Evolutionary conservation across 345 rosid genomes (phyloP), one percentile per base, ranked within the genome.

Genomic region (Eucalyptus victrix): DNA sequence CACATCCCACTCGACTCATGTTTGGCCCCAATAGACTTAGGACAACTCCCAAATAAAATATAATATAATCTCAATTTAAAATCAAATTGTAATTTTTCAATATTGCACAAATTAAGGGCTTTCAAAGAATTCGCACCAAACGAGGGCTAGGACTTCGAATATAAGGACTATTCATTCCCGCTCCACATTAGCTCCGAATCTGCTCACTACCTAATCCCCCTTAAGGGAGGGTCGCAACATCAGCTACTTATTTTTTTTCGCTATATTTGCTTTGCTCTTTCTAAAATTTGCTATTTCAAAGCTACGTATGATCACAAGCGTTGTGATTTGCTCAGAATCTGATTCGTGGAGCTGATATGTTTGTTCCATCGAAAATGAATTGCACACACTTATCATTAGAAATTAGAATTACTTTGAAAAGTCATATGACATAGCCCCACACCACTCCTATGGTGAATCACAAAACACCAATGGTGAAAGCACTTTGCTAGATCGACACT

Each of bases 401-500:
- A 53, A 19, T 8, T 53, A 53, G 5, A 53, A 53, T 53, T 0
- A 0, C 26, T 53, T 19, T 53, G 58, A 19, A 56, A 23, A 56
- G 13, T 23, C 13, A 56, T 56, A 56, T 56, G 30, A 56, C 30
- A 56, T 24, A 23, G 62, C 67, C 32, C n/a, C 32, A 28, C 4
- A 2, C 67, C 67, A 60, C 32, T 26, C 67, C 1, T 60, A 60
- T 28, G 32, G 67, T 60, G n/a, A 60, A 60, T 28, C 4, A 16
- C 1, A 11, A 0, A 10, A 58, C 65, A 19, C 5, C 11, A 53
- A 53, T 53, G 58, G 58, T 19, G 24, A 19, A 53, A 53, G 58
- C 10, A 19, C 58, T 4, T 2, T 53, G 0, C 0, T 53, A 0
- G 2, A 2, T 11, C 4, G 0, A 53, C 24, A 53, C 1, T 53